Evolutionary conservation across 2,329 filamentous ascomycete species (phyloP).

Genomic region (Apiospora phragmitis): DNA sequence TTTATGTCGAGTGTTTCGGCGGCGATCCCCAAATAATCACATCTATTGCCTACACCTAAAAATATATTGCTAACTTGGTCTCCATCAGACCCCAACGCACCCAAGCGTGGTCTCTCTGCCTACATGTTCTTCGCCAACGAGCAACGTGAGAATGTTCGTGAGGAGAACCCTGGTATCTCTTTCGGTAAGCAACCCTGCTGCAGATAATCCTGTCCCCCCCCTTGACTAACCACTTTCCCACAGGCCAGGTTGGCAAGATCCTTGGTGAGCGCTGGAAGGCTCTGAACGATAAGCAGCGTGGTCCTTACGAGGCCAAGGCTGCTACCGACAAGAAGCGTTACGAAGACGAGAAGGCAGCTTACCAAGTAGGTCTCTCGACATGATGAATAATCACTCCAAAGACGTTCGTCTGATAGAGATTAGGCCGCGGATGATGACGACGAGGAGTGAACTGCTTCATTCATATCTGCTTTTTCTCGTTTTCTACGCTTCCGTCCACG

Average conservation of each 20-base stretch:
- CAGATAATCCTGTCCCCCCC: neutral
- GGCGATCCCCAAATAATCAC: neutral
- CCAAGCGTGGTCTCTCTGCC: conserved; percentile 97
- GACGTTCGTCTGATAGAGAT: conserved; percentile 27
- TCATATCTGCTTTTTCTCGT: conserved; percentile 9
- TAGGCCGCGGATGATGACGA: conserved; percentile 57
- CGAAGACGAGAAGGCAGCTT: conserved; percentile 94
- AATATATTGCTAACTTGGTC: neutral
- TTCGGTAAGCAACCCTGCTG: conserved; percentile 69
- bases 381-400: neutral
- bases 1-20: too few relatives aligned
- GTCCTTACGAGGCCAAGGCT: conserved; percentile 95
- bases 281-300: conserved; percentile 87
- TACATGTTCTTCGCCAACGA: conserved; percentile 99
- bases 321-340: conserved; percentile 98
- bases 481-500: conserved; percentile 23
- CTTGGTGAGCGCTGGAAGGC: conserved; percentile 99
- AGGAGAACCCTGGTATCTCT: conserved; percentile 96
- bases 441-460: conserved; percentile 20
- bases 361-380: conserved; percentile 50
- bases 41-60: neutral
- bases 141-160: conserved; percentile 95
- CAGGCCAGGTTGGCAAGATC: conserved; percentile 94
- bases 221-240: conserved; percentile 13
- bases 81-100: conserved; percentile 85